These are phyloP conservation scores for Blastocystis hominis DNA, from an alignment of 352 stramenopile species.

Conservation along the genomic window DNA sequence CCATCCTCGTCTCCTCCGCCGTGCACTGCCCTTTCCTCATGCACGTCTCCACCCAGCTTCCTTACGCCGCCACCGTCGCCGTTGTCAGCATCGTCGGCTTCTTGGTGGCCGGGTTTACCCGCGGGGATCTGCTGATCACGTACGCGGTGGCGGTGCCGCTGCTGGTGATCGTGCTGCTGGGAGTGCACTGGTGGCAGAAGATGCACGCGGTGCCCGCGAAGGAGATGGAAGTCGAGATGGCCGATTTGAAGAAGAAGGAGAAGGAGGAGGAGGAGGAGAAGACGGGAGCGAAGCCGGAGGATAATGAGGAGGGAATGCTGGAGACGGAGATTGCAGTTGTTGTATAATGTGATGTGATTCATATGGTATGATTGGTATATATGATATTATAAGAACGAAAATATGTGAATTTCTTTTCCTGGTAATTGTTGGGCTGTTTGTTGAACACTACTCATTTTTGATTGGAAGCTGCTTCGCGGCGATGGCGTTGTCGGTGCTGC, in stretches of 20 bases:
- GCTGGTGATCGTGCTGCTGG: neutral
- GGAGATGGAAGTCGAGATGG: neutral
- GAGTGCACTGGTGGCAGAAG: conserved; percentile 18
- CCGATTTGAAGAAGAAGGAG: conserved; percentile 9
- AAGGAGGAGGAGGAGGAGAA: neutral
- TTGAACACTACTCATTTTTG: neutral
- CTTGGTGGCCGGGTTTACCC: conserved; percentile 4
- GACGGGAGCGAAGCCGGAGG: neutral
- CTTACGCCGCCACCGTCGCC: conserved; percentile 72
- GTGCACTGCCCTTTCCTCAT: conserved; percentile 65
- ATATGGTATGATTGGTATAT: too few species aligned
- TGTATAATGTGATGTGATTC: neutral
- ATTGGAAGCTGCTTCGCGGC: neutral
- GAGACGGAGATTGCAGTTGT: neutral
- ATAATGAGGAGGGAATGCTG: neutral
- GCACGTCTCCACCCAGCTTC: conserved; percentile 67
- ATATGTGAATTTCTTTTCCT: too few species aligned
- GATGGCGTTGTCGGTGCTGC: neutral
- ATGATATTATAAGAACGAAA: too few species aligned
- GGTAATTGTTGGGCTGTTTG: conserved; percentile 3
- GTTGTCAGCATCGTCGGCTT: conserved; percentile 27
- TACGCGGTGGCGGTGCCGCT: neutral
- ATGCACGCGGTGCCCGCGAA: neutral
- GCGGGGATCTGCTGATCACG: conserved; percentile 9
- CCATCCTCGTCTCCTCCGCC: conserved; percentile 75